Evolutionary conservation across 441 rosid genomes (phyloP).

Genomic region (California macrophylla): DNA sequence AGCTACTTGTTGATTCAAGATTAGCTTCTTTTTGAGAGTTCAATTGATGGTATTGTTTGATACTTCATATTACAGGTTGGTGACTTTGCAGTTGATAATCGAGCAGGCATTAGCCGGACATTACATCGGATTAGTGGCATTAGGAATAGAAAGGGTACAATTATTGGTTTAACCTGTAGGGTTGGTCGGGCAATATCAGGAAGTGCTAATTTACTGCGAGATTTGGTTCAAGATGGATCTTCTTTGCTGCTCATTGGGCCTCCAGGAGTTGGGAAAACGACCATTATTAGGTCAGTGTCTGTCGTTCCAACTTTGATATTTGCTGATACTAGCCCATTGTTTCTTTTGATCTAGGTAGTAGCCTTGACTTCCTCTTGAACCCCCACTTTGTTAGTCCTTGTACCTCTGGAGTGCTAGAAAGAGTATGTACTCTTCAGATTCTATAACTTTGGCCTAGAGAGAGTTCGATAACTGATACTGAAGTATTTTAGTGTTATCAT

Average conservation of each 20-base stretch:
- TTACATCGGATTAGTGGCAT: constrained; percentile 80
- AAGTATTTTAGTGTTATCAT: not conserved
- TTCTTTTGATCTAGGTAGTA: not conserved
- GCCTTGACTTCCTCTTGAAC: not conserved
- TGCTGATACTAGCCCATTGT: not conserved
- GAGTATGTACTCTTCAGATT: not conserved
- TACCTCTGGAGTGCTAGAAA: constrained; percentile 1
- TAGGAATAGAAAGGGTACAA: constrained; percentile 58
- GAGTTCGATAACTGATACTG: not conserved
- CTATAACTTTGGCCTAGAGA: constrained; percentile 1
- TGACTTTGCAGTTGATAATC: constrained; percentile 74
- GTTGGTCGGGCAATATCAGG: constrained; percentile 84
- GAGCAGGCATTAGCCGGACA: constrained; percentile 84
- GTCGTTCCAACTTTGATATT: not conserved
- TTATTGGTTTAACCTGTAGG: constrained; percentile 87
- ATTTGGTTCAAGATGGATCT: constrained; percentile 65
- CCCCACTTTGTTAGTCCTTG: not conserved
- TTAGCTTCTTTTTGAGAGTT: not conserved
- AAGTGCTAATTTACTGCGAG: constrained; percentile 60
- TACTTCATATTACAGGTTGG: constrained; percentile 48
- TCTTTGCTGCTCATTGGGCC: constrained; percentile 83
- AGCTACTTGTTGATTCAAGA: not conserved
- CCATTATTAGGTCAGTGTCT: constrained; percentile 59
- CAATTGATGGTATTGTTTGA: constrained; percentile 4
- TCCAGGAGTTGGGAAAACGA: constrained; percentile 93